A percentile compares a stretch with the other conserved stretches of the same genome.
Evolutionary conservation across 352 stramenopile genomes (phyloP).

Genomic region (Discostella stelligera): DNA sequence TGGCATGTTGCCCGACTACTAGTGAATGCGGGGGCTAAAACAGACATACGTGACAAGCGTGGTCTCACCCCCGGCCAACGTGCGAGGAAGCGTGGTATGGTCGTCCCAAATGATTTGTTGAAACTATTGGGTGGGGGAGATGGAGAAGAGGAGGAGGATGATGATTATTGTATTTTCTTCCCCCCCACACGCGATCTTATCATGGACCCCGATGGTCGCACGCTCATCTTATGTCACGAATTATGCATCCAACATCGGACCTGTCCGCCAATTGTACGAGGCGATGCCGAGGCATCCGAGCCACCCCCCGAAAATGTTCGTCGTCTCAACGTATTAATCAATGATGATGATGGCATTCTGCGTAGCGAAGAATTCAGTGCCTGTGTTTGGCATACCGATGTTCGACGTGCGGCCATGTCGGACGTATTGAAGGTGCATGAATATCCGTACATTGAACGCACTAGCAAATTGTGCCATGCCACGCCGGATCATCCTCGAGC

Average conservation of each 20-base stretch:
- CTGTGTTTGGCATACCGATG: constrained; percentile 69
- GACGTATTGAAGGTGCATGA: constrained; percentile 82
- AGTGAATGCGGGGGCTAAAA: constrained; percentile 56
- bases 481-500: constrained; percentile 77
- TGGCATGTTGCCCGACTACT: constrained; percentile 72
- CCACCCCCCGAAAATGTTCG: constrained; percentile 79
- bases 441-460: constrained; percentile 81
- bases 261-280: constrained; percentile 73
- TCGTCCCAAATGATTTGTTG: constrained; percentile 67
- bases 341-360: constrained; percentile 76
- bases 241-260: constrained; percentile 72
- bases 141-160: no score
- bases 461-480: constrained; percentile 62
- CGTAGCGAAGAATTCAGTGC: constrained; percentile 64
- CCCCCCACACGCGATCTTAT: constrained; percentile 68
- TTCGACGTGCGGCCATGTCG: constrained; percentile 62
- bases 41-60: constrained; percentile 59
- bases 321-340: constrained; percentile 72
- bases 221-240: constrained; percentile 74
- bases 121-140: constrained; percentile 45
- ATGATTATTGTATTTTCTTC: no score
- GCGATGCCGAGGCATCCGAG: constrained; percentile 49
- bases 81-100: constrained; percentile 72
- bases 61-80: constrained; percentile 69
- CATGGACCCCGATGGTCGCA: constrained; percentile 73